Conservation (phyloP, 352 stramenopile genomes). For the Globisporangium alternatum region DNA sequence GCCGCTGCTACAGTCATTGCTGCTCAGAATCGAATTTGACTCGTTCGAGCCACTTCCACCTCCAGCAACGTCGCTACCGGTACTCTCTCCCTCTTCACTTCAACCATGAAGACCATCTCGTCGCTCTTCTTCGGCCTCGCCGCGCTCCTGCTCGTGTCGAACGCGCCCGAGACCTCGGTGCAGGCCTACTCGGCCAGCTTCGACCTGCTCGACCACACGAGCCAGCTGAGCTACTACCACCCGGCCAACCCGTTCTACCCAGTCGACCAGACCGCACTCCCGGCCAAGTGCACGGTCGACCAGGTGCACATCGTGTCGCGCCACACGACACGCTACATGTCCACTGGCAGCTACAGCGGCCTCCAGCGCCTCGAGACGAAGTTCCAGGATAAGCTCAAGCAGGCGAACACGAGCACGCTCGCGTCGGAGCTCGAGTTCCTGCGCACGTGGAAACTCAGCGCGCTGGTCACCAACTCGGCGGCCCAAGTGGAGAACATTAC, state of each 20-base stretch:
- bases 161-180: slow-evolving; percentile 2
- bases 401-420: slow-evolving; percentile 19
- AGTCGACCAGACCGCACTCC: slow-evolving; percentile 34
- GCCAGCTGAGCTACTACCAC: slow-evolving; percentile 60
- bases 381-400: slow-evolving; percentile 24
- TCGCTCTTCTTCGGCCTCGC: slow-evolving; percentile 16
- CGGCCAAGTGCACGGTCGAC: slow-evolving; percentile 41
- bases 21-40: slow-evolving; percentile 4
- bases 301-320: slow-evolving; percentile 47
- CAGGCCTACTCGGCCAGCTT: slow-evolving; percentile 38
- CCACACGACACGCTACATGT: slow-evolving; percentile 57
- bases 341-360: slow-evolving; percentile 44
- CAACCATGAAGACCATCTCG: slow-evolving; percentile 34
- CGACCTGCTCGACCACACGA: slow-evolving; percentile 58
- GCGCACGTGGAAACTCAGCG: slow-evolving; percentile 39
- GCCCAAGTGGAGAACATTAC: slow-evolving; percentile 58
- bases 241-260: slow-evolving; percentile 36
- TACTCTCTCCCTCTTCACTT: not conserved
- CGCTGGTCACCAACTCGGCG: slow-evolving; percentile 31
- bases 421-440: slow-evolving; percentile 39
- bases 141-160: slow-evolving; percentile 14
- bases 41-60: not conserved
- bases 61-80: not conserved
- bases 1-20: not conserved
- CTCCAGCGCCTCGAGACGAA: slow-evolving; percentile 31